Percentiles rank a stretch among this genome's conserved stretches.
phyloP scores from a whole-genome alignment of 2,329 filamentous ascomycete species.

The Thelonectria rubi region DNA sequence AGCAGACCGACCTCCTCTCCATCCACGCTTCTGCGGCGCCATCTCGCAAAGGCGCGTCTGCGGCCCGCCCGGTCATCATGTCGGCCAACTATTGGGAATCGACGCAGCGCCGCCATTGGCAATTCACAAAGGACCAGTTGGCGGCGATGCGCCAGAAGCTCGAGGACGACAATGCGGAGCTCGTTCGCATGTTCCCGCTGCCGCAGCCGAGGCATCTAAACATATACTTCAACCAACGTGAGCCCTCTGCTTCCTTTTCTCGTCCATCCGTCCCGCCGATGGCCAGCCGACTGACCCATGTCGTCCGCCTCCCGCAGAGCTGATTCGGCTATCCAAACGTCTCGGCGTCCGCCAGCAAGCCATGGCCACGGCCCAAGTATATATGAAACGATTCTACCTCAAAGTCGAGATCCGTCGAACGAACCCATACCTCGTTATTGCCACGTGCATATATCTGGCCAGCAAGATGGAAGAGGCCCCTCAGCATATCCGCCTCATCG shows the following conservation, averaged over 20 bases:
- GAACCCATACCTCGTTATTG: constrained; percentile 90
- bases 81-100: constrained; percentile 98
- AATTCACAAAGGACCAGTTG: constrained; percentile 85
- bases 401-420: constrained; percentile 91
- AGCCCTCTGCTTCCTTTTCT: constrained; percentile 42
- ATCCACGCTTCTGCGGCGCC: background rate
- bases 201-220: constrained; percentile 84
- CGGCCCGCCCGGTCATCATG: constrained; percentile 62
- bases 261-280: background rate
- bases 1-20: background rate
- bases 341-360: constrained; percentile 89
- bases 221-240: constrained; percentile 93
- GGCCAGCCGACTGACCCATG: constrained; percentile 11
- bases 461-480: constrained; percentile 99
- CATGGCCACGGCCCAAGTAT: constrained; percentile 92
- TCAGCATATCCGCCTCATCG: constrained; percentile 92
- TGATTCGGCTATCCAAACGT: constrained; percentile 84
- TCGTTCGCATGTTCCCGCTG: constrained; percentile 82
- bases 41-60: constrained; percentile 20
- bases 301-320: constrained; percentile 60
- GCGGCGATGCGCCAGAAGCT: constrained; percentile 78
- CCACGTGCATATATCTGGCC: constrained; percentile 93
- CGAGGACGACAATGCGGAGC: constrained; percentile 76
- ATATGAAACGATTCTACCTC: constrained; percentile 92
- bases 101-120: constrained; percentile 89